Conservation (phyloP, 169 alveolate species). For the Eimeria zaria region DNA sequence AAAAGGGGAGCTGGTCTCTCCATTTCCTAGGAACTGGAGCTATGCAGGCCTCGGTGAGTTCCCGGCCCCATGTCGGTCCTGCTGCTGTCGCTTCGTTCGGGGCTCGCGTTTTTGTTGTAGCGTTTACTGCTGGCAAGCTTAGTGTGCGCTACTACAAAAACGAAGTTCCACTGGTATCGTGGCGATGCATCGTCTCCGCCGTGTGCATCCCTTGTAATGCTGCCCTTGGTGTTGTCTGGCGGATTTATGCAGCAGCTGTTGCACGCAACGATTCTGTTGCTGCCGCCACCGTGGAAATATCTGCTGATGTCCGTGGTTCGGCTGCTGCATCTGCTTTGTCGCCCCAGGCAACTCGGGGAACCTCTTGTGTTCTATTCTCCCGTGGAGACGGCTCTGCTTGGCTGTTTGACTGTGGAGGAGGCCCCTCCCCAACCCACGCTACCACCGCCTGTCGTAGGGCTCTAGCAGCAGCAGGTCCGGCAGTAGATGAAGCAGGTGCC, state of each 20-base stretch:
- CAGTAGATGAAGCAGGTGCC: conserved; percentile 47
- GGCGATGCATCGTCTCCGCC: neutral
- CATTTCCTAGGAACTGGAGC: conserved; percentile 83
- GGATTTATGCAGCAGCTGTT: neutral
- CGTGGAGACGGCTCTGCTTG: conserved; percentile 83
- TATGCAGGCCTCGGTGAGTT: conserved; percentile 82
- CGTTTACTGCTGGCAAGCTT: too few species aligned
- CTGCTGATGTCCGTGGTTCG: neutral
- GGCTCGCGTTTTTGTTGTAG: neutral
- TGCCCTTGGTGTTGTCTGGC: neutral
- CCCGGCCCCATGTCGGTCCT: neutral
- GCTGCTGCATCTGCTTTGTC: neutral
- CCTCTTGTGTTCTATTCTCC: conserved; percentile 73
- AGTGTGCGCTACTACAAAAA: neutral
- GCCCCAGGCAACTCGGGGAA: conserved; percentile 81
- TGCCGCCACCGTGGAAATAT: neutral
- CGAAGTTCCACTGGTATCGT: neutral
- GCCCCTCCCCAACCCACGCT: conserved; percentile 74
- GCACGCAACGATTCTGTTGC: neutral
- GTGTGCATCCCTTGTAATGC: neutral
- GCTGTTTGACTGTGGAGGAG: conserved; percentile 85
- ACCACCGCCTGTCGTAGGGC: conserved; percentile 40
- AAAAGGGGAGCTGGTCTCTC: conserved; percentile 81
- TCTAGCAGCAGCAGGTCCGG: conserved; percentile 27
- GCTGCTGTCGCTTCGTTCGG: neutral